Conservation (phyloP, 805 yeast genomes). For the Tetrapisispora phaffii region DNA sequence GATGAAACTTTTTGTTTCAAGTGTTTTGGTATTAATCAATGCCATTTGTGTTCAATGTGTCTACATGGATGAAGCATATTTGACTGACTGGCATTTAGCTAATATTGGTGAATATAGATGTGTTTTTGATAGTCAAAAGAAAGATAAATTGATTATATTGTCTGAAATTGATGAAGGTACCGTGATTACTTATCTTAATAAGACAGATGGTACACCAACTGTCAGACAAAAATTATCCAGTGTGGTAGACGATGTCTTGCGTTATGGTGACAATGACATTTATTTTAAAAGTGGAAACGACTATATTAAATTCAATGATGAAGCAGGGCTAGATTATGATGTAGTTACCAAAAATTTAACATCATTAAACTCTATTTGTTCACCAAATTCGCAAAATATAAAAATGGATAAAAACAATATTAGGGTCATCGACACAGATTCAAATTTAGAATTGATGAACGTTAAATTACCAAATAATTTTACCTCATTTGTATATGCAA, state of each 20-base stretch:
- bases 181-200: conserved; percentile 30
- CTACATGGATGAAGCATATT: conserved; percentile 44
- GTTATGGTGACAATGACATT: conserved; percentile 7
- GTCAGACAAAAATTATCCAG: conserved; percentile 27
- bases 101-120: conserved; percentile 35
- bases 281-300: conserved; percentile 7
- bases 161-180: conserved; percentile 16
- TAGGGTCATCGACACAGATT: conserved; percentile 13
- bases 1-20: background rate
- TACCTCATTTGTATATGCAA: conserved; percentile 10
- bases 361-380: conserved; percentile 11
- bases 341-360: background rate
- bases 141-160: conserved; percentile 19
- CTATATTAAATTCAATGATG: conserved; percentile 7
- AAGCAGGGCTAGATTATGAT: conserved; percentile 1
- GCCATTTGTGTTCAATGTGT: conserved; percentile 21
- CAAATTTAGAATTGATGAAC: conserved; percentile 10
- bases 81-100: conserved; percentile 44
- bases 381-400: conserved; percentile 9
- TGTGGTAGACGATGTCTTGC: conserved; percentile 9
- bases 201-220: conserved; percentile 26
- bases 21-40: background rate
- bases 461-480: conserved; percentile 12
- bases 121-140: conserved; percentile 10
- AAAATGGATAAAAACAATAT: conserved; percentile 7